Conservation (phyloP, 2,329 filamentous ascomycete species). For the Teratosphaeriaceae sp. region DNA sequence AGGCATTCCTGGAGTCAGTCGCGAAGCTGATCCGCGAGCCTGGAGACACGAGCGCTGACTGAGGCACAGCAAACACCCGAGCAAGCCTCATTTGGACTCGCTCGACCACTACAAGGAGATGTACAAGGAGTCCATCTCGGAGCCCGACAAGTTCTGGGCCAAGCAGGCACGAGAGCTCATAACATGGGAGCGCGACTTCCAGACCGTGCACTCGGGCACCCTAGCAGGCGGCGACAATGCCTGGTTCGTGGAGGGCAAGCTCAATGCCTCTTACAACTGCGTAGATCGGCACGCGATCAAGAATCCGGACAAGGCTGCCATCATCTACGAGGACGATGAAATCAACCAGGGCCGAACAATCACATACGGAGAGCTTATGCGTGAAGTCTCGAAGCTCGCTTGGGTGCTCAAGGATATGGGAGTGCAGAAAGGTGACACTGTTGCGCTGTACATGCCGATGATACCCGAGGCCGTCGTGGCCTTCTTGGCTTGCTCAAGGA, state of each 20-base stretch:
- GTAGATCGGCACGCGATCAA: slow-evolving; percentile 95
- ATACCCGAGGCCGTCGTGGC: slow-evolving; percentile 92
- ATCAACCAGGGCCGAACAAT: slow-evolving; percentile 77
- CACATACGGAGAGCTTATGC: slow-evolving; percentile 87
- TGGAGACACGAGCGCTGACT: slow-evolving; percentile 12
- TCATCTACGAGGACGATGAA: slow-evolving; percentile 98
- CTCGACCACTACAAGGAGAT: slow-evolving; percentile 58
- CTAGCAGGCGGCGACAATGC: slow-evolving; percentile 75
- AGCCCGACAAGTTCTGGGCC: slow-evolving; percentile 88
- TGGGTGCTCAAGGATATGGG: slow-evolving; percentile 92
- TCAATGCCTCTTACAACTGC: slow-evolving; percentile 97
- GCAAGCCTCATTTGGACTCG: slow-evolving; percentile 52
- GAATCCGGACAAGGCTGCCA: slow-evolving; percentile 85
- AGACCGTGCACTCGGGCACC: slow-evolving; percentile 75
- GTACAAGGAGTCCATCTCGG: slow-evolving; percentile 77
- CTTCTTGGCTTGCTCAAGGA: slow-evolving; percentile 83
- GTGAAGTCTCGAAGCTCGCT: slow-evolving; percentile 81
- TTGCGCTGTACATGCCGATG: slow-evolving; percentile 97
- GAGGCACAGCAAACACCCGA: slow-evolving; percentile 50
- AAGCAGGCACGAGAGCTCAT: slow-evolving; percentile 79
- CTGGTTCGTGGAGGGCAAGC: slow-evolving; percentile 89
- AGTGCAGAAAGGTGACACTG: slow-evolving; percentile 93
- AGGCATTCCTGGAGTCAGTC: slow-evolving; percentile 44
- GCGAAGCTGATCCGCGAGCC: neutral
- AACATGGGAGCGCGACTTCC: slow-evolving; percentile 84